Evolutionary conservation across 768 basidiomycete species (phyloP), one percentile per base, ranked within the genome.

Genomic region (Pholiota microspora): DNA sequence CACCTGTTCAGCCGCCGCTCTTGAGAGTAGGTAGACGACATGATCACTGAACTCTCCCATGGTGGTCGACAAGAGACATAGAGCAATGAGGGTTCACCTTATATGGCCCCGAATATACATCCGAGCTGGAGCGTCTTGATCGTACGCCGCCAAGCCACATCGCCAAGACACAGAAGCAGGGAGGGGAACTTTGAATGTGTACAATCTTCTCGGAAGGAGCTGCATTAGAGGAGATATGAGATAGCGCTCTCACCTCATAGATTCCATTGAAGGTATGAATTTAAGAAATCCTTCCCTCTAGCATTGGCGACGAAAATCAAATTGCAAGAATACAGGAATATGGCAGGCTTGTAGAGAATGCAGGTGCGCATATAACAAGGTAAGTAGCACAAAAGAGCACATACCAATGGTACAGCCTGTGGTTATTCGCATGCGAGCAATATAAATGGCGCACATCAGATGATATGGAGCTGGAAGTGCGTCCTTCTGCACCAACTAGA

Each of bases 21-120:
- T 60, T 50, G 73, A 69, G 59, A 78, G 62, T 16, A 83, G 59
- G 16, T 52, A 29, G 21, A 67, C 21, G 27, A 80, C 32, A 28
- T 79, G 67, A 25, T 69, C 61, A 2, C 73, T 64, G 45, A 84
- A 70, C 42, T 77, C 68, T 28, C 80, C 82, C 83, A 86, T 86
- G 55, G 27, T 62, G 57, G 47, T 47, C 28, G 44, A 45, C 27
- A 54, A 34, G 27, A 45, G 45, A 24, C 29, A 51, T 34, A 40
- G 25, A 15, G 23, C 36, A 40, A 46, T 45, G 46, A 53, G 15
- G 18, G 29, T 8, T 16, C 16, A 18, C 46, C 47, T 57, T 59
- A 57, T 57, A 59, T 50, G 38, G 49, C 49, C 36, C 27, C 29
- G 24, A 42, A 42, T 42, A 23, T 42, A 21, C 40, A 5, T 10